These are phyloP conservation scores for Chlorella vulgaris DNA, from an alignment of 139 green algal species.

Conservation along the genomic window DNA sequence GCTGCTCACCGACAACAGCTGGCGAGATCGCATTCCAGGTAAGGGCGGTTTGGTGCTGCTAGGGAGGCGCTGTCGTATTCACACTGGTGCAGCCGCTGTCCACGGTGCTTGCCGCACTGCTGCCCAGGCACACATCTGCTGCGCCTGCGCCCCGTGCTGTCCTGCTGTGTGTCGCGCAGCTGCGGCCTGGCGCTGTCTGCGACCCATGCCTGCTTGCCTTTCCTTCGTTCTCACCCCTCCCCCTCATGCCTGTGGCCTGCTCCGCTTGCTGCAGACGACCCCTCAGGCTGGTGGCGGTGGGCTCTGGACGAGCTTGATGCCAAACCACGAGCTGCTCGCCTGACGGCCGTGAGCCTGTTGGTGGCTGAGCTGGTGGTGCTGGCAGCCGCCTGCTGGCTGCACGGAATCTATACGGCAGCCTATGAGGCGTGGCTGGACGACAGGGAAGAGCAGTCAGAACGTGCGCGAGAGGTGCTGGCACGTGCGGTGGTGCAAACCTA, in stretches of 20 bases:
- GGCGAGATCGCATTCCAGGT: slow-evolving; percentile 13
- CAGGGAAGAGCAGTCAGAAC: slow-evolving; percentile 3
- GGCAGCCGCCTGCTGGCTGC: slow-evolving; percentile 29
- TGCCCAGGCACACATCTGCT: too few species aligned
- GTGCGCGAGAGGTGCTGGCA: background rate
- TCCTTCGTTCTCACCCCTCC: background rate
- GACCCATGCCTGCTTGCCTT: background rate
- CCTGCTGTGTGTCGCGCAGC: too few species aligned
- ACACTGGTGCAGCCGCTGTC: too few species aligned
- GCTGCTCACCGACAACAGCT: slow-evolving; percentile 26
- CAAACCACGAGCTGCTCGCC: background rate
- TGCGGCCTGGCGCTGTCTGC: too few species aligned
- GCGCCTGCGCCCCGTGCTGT: too few species aligned
- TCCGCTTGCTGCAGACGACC: slow-evolving; percentile 7
- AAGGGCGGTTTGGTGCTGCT: background rate
- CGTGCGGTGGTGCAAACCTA: slow-evolving; percentile 6
- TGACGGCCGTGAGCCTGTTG: slow-evolving; percentile 3
- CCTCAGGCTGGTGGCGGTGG: slow-evolving; percentile 2
- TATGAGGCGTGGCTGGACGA: slow-evolving; percentile 20
- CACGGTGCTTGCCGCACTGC: too few species aligned
- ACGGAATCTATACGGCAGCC: slow-evolving; percentile 4
- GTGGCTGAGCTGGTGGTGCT: slow-evolving; percentile 14
- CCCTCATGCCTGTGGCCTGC: background rate
- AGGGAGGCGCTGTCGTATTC: too few species aligned
- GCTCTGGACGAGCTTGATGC: background rate